Base-by-base conservation (phyloP, 163 green algal species). In the Volvox carteri region DNA sequence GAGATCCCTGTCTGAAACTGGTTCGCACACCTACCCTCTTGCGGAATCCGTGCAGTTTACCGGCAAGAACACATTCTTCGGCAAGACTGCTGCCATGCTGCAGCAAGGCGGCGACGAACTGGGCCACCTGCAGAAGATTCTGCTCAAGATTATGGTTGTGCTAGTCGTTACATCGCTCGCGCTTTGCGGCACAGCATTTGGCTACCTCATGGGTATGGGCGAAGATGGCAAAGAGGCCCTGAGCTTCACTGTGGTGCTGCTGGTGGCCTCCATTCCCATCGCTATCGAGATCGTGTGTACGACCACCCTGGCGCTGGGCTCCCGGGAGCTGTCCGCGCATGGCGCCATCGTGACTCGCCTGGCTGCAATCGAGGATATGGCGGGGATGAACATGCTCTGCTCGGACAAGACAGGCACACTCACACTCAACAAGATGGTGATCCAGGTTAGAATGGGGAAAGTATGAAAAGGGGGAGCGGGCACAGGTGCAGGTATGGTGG, bases 351-450 rank as follows among this genome's bases (percentile, higher is more conserved):
- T 98, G 44, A 96, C 97, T 18, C 93, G 95, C 37, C 96, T 98
- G 77, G 87, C 92, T 5, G 93, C 97, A 16, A 98, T 99, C 68
- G 97, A 99, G 94, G 96, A 99, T 92, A 96, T 99, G 94, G 97
- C 97, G 4, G 96, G 95, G 86, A 98, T 99, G 96, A 98, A 98
- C 93, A 97, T 99, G 91, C 95, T 98, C 65, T 98, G 95, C 93
- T 96, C 94, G 19, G 96, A 98, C 92, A 98, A 98, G 92, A 98
- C 96, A 9, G 96, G 96, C 70, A 99, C 96, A 4, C 94, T 98
- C n/a, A 98, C 93, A 4, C 96, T 99, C 83, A 99, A 99, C 94
- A 95, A 95, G 90, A 98, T 98, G 96, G 98, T 95, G 44, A 96
- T 98, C 70, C 96, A 97, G 91, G 90, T 84, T 33, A 5, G 83